A percentile compares a stretch with the other conserved stretches of the same genome.
phyloP scores from a whole-genome alignment of 208 protist species.

The Jaenimonas drosophilae region DNA sequence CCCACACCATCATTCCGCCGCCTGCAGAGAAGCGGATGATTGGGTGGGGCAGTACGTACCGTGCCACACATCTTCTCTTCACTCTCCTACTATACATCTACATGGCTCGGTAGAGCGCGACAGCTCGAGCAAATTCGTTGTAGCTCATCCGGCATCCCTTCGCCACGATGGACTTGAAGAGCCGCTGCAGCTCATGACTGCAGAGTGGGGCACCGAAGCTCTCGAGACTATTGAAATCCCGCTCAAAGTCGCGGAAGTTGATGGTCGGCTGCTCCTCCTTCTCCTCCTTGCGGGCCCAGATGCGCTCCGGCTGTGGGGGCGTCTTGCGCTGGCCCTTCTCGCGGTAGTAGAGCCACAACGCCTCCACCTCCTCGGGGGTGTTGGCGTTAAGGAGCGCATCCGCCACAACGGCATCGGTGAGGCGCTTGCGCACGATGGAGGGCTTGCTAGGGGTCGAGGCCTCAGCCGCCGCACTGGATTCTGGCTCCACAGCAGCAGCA shows the following conservation, averaged over 20 bases:
- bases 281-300: background rate
- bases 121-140: conserved; percentile 30
- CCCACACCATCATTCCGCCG: no score
- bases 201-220: conserved; percentile 45
- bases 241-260: conserved; percentile 19
- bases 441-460: background rate
- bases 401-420: conserved; percentile 14
- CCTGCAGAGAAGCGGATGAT: no score
- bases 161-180: conserved; percentile 28
- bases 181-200: conserved; percentile 18
- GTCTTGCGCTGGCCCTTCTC: background rate
- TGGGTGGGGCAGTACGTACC: no score
- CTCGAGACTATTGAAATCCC: conserved; percentile 46
- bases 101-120: conserved; percentile 39
- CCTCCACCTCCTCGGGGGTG: conserved; percentile 18
- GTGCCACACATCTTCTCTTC: no score
- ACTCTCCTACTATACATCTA: conserved; percentile 8
- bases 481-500: background rate
- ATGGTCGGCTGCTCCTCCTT: conserved; percentile 9
- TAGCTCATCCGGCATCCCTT: conserved; percentile 35
- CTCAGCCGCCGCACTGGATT: background rate
- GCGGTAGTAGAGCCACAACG: conserved; percentile 53
- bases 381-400: conserved; percentile 29
- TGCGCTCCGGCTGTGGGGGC: background rate
- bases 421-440: conserved; percentile 3